phyloP scores from a whole-genome alignment of 148 eudicot genomes.

The Chenopodium berlandieri region DNA sequence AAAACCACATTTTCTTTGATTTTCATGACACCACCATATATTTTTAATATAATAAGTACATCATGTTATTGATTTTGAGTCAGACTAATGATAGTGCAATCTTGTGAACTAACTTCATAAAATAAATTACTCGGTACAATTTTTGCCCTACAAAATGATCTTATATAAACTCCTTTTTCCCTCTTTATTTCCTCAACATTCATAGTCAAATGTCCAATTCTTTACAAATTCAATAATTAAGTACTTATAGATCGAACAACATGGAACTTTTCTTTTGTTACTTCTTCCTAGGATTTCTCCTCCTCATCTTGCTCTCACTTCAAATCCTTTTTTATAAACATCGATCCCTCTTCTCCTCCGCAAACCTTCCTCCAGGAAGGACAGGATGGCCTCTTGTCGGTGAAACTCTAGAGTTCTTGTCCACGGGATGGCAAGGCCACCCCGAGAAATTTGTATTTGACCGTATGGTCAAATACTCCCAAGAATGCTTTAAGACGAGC shows the following conservation, averaged over 20 bases:
- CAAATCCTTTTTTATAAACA: constrained; percentile 18
- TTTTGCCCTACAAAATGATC: no score
- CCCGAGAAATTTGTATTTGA: constrained; percentile 33
- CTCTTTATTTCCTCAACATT: no score
- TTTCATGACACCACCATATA: no score
- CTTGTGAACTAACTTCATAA: no score
- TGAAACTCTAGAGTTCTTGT: constrained; percentile 37
- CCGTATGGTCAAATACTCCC: constrained; percentile 29
- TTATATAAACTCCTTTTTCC: no score
- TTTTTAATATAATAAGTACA: no score
- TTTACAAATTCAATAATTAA: no score
- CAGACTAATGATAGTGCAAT: no score
- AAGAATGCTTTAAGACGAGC: constrained; percentile 30
- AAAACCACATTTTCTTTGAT: no score
- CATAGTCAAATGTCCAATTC: no score
- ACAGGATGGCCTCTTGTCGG: constrained; percentile 43
- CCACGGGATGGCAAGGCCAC: constrained; percentile 34
- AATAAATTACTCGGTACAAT: no score
- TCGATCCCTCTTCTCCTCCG: background rate
- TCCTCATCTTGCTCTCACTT: constrained; percentile 22
- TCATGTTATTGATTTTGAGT: no score
- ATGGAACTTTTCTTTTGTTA: constrained; percentile 31
- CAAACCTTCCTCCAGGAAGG: constrained; percentile 41
- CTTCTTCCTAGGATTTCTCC: constrained; percentile 20
- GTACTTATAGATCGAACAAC: background rate